phyloP scores from a whole-genome alignment of 345 rosid genomes.

The Limnanthes douglasii region DNA sequence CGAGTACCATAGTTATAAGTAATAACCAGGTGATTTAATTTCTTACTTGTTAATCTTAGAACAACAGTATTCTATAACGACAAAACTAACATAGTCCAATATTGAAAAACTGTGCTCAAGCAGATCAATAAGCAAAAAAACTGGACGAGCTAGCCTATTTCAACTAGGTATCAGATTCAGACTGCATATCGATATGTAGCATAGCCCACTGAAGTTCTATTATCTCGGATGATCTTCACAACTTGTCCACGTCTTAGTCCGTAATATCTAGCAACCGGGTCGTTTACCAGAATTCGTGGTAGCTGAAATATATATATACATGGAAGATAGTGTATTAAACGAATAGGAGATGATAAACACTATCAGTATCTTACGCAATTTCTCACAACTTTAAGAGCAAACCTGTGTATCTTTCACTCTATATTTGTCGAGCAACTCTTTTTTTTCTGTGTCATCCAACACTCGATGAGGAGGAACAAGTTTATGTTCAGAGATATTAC shows the following conservation, averaged over 20 bases:
- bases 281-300: slow-evolving; percentile 25
- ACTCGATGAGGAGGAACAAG: slow-evolving; percentile 34
- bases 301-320: slow-evolving; percentile 9
- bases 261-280: slow-evolving; percentile 28
- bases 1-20: too few relatives aligned
- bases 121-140: too few relatives aligned
- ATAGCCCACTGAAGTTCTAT: slow-evolving; percentile 23
- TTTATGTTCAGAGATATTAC: slow-evolving; percentile 33
- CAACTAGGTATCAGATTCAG: too few relatives aligned
- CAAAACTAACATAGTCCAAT: too few relatives aligned
- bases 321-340: background rate
- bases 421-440: slow-evolving; percentile 27
- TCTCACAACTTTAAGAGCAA: too few relatives aligned
- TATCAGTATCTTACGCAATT: too few relatives aligned
- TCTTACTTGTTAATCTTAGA: too few relatives aligned
- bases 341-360: background rate
- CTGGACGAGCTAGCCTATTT: too few relatives aligned
- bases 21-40: too few relatives aligned
- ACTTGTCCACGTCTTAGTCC: slow-evolving; percentile 32
- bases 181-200: slow-evolving; percentile 27
- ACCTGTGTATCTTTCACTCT: slow-evolving; percentile 43
- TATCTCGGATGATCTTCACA: slow-evolving; percentile 26
- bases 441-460: slow-evolving; percentile 31
- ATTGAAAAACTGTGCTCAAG: too few relatives aligned
- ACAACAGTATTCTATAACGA: too few relatives aligned